A percentile compares a stretch with the other conserved stretches of the same genome.
Conservation (phyloP, 371 early-diverging fungal genomes). For the Umbelopsis sp. region DNA sequence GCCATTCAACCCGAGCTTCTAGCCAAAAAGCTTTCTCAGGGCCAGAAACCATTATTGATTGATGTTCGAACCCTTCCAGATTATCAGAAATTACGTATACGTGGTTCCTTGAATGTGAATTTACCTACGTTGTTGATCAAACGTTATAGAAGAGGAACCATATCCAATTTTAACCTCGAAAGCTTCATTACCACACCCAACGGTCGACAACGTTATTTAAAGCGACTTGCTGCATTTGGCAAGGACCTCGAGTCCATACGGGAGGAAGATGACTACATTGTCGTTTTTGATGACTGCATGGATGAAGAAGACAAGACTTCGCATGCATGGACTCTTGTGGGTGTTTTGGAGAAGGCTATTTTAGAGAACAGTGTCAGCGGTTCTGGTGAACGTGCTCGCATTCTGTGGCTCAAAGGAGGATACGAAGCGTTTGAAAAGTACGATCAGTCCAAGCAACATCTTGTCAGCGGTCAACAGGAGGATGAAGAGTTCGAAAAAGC, state of each 20-base stretch:
- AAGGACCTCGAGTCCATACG: background rate
- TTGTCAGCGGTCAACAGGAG: conserved; percentile 16
- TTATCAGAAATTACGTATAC: conserved; percentile 39
- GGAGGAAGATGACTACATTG: conserved; percentile 23
- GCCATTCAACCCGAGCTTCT: conserved; percentile 1
- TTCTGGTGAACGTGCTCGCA: conserved; percentile 23
- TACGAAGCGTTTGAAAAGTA: conserved; percentile 47
- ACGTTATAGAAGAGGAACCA: conserved; percentile 60
- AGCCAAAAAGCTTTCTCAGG: conserved; percentile 16
- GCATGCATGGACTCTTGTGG: conserved; percentile 53
- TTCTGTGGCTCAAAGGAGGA: conserved; percentile 53
- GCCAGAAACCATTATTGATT: conserved; percentile 38
- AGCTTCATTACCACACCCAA: conserved; percentile 66
- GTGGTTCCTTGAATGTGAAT: conserved; percentile 58
- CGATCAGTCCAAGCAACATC: conserved; percentile 22
- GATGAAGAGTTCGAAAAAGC: conserved; percentile 17
- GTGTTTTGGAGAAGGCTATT: conserved; percentile 44
- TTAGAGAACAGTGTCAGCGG: conserved; percentile 18
- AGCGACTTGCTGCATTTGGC: conserved; percentile 18
- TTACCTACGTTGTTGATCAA: conserved; percentile 61
- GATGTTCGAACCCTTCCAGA: conserved; percentile 43
- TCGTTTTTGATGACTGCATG: conserved; percentile 63
- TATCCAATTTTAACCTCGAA: conserved; percentile 61
- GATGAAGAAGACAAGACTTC: conserved; percentile 39
- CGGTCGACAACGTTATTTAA: conserved; percentile 42